Percentiles rank a stretch among this genome's conserved stretches.
These are phyloP conservation scores for Hanseniaspora thailandica DNA, from an alignment of 805 yeast species.

Conservation along the genomic window DNA sequence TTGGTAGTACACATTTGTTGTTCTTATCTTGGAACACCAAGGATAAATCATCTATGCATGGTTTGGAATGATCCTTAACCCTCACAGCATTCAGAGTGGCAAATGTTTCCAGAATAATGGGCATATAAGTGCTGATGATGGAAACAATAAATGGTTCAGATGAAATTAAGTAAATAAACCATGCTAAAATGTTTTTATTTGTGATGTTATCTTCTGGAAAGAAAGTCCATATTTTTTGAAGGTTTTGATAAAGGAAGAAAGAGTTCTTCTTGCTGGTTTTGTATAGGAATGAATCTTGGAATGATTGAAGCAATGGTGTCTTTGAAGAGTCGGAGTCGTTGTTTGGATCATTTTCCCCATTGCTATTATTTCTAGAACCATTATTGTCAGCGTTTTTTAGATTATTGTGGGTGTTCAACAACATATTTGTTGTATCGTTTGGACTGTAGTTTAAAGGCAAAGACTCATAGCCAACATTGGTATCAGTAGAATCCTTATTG, in stretches of 20 bases:
- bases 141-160: constrained; percentile 73
- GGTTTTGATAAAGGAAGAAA: background rate
- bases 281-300: background rate
- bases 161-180: constrained; percentile 64
- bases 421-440: constrained; percentile 11
- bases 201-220: constrained; percentile 23
- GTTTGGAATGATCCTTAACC: constrained; percentile 43
- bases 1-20: constrained; percentile 36
- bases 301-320: background rate
- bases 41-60: constrained; percentile 32
- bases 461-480: constrained; percentile 4
- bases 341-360: background rate
- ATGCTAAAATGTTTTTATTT: constrained; percentile 39
- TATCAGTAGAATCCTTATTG: background rate
- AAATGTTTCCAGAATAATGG: constrained; percentile 55
- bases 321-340: background rate
- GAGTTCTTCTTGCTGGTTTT: background rate
- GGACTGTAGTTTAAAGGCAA: constrained; percentile 8
- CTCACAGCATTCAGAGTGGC: constrained; percentile 65
- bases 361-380: background rate
- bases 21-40: constrained; percentile 17
- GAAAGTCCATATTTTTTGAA: background rate
- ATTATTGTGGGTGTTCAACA: constrained; percentile 22
- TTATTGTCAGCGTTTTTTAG: constrained; percentile 9
- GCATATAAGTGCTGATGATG: constrained; percentile 69